A percentile compares a stretch with the other conserved stretches of the same genome.
phyloP scores from a whole-genome alignment of 257 asterid genomes.

The Craterostigma plantagineum region DNA sequence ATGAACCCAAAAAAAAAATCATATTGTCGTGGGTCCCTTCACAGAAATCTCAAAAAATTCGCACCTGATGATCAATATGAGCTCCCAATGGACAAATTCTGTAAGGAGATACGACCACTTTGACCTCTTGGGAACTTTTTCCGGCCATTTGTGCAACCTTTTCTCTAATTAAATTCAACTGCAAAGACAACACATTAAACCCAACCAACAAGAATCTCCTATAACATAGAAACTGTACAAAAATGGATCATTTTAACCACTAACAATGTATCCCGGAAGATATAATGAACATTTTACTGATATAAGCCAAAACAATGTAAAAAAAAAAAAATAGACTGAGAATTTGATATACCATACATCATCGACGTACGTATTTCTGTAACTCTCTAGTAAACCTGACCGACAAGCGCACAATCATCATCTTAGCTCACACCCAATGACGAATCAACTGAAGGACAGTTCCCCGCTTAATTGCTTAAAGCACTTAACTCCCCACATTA shows the following conservation, averaged over 20 bases:
- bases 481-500: background rate
- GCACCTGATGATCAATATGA: constrained; percentile 97
- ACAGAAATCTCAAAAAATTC: constrained; percentile 4
- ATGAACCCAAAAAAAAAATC: too few species aligned
- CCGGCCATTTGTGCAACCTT: constrained; percentile 54
- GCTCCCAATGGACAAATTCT: constrained; percentile 97
- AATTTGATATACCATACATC: too few species aligned
- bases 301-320: too few species aligned
- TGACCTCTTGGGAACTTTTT: constrained; percentile 38
- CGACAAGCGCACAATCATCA: too few species aligned
- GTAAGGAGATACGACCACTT: constrained; percentile 70
- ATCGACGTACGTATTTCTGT: too few species aligned
- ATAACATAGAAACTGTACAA: constrained; percentile 1
- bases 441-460: too few species aligned
- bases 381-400: too few species aligned
- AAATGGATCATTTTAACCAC: background rate
- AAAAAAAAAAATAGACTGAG: too few species aligned
- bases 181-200: constrained; percentile 14
- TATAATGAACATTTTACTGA: too few species aligned
- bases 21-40: too few species aligned
- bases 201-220: background rate
- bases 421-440: too few species aligned
- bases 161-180: constrained; percentile 48
- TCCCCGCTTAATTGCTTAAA: background rate
- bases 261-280: too few species aligned